Evolutionary conservation across 805 yeast genomes (phyloP).

Genomic region (Suhomyces sp.): DNA sequence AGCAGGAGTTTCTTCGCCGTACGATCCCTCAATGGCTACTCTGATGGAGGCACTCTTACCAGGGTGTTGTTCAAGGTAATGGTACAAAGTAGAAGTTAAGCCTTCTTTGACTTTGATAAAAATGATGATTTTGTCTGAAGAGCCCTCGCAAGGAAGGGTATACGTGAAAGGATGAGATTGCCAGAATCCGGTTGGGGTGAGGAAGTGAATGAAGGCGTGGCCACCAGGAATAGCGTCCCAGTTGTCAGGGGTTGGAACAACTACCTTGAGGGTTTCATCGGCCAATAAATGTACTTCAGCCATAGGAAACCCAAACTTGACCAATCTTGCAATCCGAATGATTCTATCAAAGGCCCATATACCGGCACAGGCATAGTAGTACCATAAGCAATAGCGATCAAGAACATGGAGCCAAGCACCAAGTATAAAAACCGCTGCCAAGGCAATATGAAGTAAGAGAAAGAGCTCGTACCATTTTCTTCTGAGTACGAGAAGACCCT

Average conservation of each 20-base stretch:
- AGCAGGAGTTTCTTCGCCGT: slow-evolving; percentile 50
- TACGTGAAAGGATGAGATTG: slow-evolving; percentile 31
- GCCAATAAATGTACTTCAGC: slow-evolving; percentile 22
- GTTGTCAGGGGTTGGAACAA: slow-evolving; percentile 18
- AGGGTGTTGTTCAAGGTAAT: slow-evolving; percentile 26
- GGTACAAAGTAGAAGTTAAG: slow-evolving; percentile 29
- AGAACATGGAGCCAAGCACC: slow-evolving; percentile 18
- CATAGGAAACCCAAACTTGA: slow-evolving; percentile 20
- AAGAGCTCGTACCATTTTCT: slow-evolving; percentile 22
- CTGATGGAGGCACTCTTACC: slow-evolving; percentile 34
- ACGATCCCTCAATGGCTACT: slow-evolving; percentile 59
- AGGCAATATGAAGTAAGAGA: slow-evolving; percentile 18
- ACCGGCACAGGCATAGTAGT: slow-evolving; percentile 16
- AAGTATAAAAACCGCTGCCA: slow-evolving; percentile 19
- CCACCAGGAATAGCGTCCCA: slow-evolving; percentile 25
- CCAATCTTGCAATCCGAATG: slow-evolving; percentile 17
- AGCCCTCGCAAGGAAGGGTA: slow-evolving; percentile 13
- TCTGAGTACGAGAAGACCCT: slow-evolving; percentile 17
- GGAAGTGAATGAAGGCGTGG: slow-evolving; percentile 26
- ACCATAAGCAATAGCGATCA: slow-evolving; percentile 10
- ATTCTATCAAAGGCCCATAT: slow-evolving; percentile 25
- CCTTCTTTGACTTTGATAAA: slow-evolving; percentile 26
- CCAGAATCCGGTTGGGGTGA: slow-evolving; percentile 26
- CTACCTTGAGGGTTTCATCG: slow-evolving; percentile 23
- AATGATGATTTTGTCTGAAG: slow-evolving; percentile 16